Evolutionary conservation across 73 alveolate genomes (phyloP).

Genomic region (Effrenium voratum): DNA sequence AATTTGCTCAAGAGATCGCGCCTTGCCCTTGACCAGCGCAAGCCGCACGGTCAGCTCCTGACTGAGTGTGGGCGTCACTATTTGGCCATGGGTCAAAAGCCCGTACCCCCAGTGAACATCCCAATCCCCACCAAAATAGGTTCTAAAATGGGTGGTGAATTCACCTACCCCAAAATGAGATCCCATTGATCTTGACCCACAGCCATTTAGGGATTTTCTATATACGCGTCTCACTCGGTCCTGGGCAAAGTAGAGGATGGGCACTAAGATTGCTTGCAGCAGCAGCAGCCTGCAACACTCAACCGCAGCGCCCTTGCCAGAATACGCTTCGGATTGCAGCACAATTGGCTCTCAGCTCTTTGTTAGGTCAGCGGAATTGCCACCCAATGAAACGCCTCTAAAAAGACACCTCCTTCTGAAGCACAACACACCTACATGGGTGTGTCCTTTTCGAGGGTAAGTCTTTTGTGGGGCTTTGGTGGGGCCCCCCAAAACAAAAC

Average conservation of each 20-base stretch:
- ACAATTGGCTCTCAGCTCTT: background rate
- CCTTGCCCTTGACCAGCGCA: slow-evolving; percentile 71
- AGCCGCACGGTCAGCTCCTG: slow-evolving; percentile 73
- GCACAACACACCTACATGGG: no score
- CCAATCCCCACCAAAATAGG: background rate
- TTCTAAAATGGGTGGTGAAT: no score
- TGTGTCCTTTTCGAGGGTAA: no score
- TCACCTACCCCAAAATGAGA: no score
- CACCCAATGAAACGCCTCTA: no score
- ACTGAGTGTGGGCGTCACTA: background rate
- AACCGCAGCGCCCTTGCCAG: no score
- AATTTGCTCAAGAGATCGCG: background rate
- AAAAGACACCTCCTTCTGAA: no score
- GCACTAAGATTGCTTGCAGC: slow-evolving; percentile 51
- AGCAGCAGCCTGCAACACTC: slow-evolving; percentile 39
- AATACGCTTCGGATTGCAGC: background rate
- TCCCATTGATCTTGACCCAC: no score
- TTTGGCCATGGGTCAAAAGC: background rate
- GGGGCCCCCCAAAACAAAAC: no score
- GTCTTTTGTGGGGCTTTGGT: no score
- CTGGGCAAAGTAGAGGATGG: slow-evolving; percentile 68
- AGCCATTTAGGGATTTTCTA: no score
- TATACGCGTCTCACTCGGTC: background rate
- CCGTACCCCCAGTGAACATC: background rate
- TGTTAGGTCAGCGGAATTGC: background rate